Percentiles rank a stretch among this genome's conserved stretches.
Conservation (phyloP, 495 filamentous ascomycete species). For the Cercophora newfieldiana region DNA sequence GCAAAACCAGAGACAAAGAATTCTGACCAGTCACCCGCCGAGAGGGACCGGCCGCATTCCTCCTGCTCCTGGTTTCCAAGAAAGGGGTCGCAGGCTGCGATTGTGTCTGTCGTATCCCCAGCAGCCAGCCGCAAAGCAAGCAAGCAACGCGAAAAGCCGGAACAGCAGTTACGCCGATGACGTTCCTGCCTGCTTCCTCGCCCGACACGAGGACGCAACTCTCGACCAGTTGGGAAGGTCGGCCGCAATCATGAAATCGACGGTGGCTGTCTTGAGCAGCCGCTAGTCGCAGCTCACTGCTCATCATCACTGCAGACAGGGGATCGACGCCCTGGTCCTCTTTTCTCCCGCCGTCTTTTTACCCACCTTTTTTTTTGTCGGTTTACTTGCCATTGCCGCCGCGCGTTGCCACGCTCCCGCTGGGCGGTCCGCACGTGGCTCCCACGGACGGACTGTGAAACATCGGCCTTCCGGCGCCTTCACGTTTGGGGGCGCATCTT, state of each 20-base stretch:
- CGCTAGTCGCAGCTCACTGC: not conserved
- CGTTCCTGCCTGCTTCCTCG: too few species aligned
- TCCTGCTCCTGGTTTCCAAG: slow-evolving; percentile 10
- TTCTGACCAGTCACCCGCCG: slow-evolving; percentile 15
- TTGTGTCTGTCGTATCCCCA: too few species aligned
- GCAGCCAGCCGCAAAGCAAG: too few species aligned
- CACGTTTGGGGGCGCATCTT: slow-evolving; percentile 6
- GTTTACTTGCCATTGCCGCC: not conserved
- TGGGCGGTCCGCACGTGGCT: slow-evolving; percentile 20
- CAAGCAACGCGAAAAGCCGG: too few species aligned
- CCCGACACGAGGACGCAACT: not conserved
- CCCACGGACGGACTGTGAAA: slow-evolving; percentile 26
- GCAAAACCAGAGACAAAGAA: not conserved
- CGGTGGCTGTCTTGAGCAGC: not conserved
- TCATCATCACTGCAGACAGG: not conserved
- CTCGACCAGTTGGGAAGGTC: not conserved
- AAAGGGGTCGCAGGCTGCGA: not conserved
- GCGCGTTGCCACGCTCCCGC: slow-evolving; percentile 1
- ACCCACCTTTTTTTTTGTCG: not conserved
- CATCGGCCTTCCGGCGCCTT: slow-evolving; percentile 9
- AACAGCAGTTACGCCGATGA: too few species aligned
- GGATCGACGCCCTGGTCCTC: not conserved
- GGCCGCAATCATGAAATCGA: not conserved
- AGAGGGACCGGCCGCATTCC: slow-evolving; percentile 5
- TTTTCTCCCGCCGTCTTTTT: slow-evolving; percentile 5